Percentiles rank a stretch among this genome's conserved stretches.
Evolutionary conservation across 1,139 yeast species (phyloP).

Genomic region (Debaryomyces coudertii): DNA sequence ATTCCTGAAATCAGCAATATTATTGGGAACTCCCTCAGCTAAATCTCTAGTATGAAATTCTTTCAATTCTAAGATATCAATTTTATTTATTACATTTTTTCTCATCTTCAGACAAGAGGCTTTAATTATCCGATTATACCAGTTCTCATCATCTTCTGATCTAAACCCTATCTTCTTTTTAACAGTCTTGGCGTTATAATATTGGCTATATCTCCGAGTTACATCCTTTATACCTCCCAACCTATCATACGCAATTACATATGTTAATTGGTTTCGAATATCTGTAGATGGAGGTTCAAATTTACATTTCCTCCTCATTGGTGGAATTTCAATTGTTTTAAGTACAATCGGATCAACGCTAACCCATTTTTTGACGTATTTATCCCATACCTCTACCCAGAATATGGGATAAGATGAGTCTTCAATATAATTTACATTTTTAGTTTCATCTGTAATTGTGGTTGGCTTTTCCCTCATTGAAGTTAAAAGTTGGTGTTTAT

Average conservation of each 20-base stretch:
- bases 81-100: slow-evolving; percentile 38
- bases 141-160: slow-evolving; percentile 56
- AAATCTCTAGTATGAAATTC: slow-evolving; percentile 70
- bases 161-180: slow-evolving; percentile 67
- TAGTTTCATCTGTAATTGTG: neutral
- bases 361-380: slow-evolving; percentile 71
- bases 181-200: slow-evolving; percentile 72
- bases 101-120: slow-evolving; percentile 26
- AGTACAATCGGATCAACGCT: slow-evolving; percentile 79
- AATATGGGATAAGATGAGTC: slow-evolving; percentile 66
- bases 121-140: slow-evolving; percentile 59
- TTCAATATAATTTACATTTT: slow-evolving; percentile 17
- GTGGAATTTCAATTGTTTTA: slow-evolving; percentile 64
- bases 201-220: slow-evolving; percentile 76
- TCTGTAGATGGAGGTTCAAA: slow-evolving; percentile 79
- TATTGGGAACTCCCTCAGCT: slow-evolving; percentile 87
- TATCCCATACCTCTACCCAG: slow-evolving; percentile 96
- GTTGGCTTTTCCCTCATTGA: slow-evolving; percentile 13
- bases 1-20: slow-evolving; percentile 76
- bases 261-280: slow-evolving; percentile 61
- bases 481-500: slow-evolving; percentile 10
- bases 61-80: slow-evolving; percentile 70
- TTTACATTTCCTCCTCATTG: slow-evolving; percentile 57
- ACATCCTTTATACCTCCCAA: slow-evolving; percentile 74
- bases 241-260: slow-evolving; percentile 76